Percentiles rank a stretch among this genome's conserved stretches.
Evolutionary conservation across 116 monocot species (phyloP).

Genomic region (Posidonia oceanica): DNA sequence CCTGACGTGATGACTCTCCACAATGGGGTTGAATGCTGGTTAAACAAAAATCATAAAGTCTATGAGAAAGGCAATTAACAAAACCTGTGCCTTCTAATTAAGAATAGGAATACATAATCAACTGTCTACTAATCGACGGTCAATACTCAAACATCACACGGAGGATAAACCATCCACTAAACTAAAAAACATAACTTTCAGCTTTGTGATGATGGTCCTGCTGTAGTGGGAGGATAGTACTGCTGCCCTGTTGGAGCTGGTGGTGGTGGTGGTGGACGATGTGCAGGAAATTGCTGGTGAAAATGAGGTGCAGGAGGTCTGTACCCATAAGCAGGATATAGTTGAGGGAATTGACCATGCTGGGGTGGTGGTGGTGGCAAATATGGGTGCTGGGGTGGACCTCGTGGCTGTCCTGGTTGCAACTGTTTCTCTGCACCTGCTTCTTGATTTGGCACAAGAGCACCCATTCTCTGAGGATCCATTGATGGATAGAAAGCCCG

Average conservation of each 20-base stretch:
- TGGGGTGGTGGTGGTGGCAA: conserved; percentile 27
- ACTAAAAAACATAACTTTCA: neutral
- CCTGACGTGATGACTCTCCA: no score
- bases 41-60: no score
- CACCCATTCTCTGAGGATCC: conserved; percentile 99
- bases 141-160: no score
- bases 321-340: conserved; percentile 77
- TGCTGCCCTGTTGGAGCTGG: conserved; percentile 23
- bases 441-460: conserved; percentile 57
- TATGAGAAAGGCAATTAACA: no score
- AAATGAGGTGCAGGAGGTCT: conserved; percentile 42
- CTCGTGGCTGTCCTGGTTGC: conserved; percentile 19
- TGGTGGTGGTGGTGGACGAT: conserved; percentile 29
- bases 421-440: conserved; percentile 24
- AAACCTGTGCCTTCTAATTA: no score
- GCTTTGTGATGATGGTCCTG: conserved; percentile 18
- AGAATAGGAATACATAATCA: no score
- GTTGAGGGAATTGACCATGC: conserved; percentile 47
- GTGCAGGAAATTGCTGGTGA: conserved; percentile 39
- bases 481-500: conserved; percentile 77
- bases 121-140: no score
- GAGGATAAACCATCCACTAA: no score
- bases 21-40: no score
- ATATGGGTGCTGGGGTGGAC: conserved; percentile 21
- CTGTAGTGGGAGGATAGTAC: conserved; percentile 8